Evolutionary conservation across 2,329 filamentous ascomycete species (phyloP).

Genomic region (Emmonsiellopsis sp.): DNA sequence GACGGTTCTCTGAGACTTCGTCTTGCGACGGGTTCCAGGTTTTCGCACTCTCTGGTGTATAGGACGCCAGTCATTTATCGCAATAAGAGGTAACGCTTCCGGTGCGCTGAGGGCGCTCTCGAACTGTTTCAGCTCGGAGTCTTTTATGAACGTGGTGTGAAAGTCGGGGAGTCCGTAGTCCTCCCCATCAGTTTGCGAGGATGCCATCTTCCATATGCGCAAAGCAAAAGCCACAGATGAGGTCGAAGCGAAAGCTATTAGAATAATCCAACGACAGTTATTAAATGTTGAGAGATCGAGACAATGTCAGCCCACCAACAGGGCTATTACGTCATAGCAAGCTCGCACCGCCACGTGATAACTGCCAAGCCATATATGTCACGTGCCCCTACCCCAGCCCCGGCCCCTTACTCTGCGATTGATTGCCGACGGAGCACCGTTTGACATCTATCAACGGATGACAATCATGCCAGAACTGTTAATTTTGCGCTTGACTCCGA

Average conservation of each 20-base stretch:
- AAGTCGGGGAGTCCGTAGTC: slow-evolving; percentile 70
- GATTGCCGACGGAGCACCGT: too few relatives aligned
- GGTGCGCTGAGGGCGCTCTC: slow-evolving; percentile 73
- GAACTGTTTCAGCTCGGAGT: slow-evolving; percentile 68
- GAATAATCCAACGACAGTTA: neutral
- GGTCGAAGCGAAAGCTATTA: neutral
- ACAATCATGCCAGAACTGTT: too few relatives aligned
- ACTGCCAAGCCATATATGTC: too few relatives aligned
- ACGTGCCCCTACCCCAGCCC: too few relatives aligned
- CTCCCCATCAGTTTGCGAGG: slow-evolving; percentile 23
- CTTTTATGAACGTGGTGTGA: slow-evolving; percentile 65
- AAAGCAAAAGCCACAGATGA: neutral
- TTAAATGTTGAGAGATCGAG: too few relatives aligned
- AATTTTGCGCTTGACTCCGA: too few relatives aligned
- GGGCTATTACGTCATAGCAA: too few relatives aligned
- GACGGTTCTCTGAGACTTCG: slow-evolving; percentile 47
- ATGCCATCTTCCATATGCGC: neutral
- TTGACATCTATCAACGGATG: too few relatives aligned
- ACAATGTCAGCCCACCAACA: too few relatives aligned
- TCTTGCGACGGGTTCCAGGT: slow-evolving; percentile 36
- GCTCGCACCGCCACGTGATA: too few relatives aligned
- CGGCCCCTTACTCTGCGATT: too few relatives aligned
- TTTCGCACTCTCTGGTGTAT: slow-evolving; percentile 62
- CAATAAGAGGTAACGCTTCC: slow-evolving; percentile 68
- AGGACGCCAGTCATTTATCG: slow-evolving; percentile 92